phyloP scores from a whole-genome alignment of 495 filamentous ascomycete genomes.

The Penicillium salamii region DNA sequence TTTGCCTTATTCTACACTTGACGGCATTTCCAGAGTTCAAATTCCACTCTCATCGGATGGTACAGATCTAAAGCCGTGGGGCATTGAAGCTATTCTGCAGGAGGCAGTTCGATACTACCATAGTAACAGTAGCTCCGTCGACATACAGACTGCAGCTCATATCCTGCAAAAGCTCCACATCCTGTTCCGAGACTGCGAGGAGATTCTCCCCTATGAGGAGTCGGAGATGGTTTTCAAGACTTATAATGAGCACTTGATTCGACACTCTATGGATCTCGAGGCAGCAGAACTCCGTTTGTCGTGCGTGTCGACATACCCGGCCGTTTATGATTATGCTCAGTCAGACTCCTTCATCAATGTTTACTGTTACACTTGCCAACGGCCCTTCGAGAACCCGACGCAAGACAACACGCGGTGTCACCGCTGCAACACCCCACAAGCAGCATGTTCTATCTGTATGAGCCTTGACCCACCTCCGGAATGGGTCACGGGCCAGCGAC shows the following conservation, averaged over 20 bases:
- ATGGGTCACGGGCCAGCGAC: constrained; percentile 36
- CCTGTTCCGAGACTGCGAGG: constrained; percentile 38
- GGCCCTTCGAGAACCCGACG: constrained; percentile 43
- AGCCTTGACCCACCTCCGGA: constrained; percentile 47
- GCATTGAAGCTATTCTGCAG: constrained; percentile 42
- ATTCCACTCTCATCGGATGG: constrained; percentile 33
- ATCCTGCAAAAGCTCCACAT: constrained; percentile 44
- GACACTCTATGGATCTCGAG: constrained; percentile 62
- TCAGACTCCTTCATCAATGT: constrained; percentile 45
- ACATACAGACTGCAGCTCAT: constrained; percentile 48
- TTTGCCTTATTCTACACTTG: constrained; percentile 10
- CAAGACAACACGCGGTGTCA: constrained; percentile 43
- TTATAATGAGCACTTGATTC: constrained; percentile 63
- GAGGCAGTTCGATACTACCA: constrained; percentile 46
- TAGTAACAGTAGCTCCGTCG: constrained; percentile 35
- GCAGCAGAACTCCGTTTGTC: constrained; percentile 67
- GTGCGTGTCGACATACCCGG: constrained; percentile 57
- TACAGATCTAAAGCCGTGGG: constrained; percentile 44
- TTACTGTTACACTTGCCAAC: constrained; percentile 46
- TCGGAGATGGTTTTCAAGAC: constrained; percentile 54
- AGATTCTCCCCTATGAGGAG: constrained; percentile 44
- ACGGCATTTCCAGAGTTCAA: constrained; percentile 24
- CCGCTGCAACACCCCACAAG: constrained; percentile 42
- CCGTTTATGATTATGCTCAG: constrained; percentile 59
- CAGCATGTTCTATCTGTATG: constrained; percentile 46